Evolutionary conservation across 257 asterid species (phyloP).

Genomic region (Solanum bulbocastanum): DNA sequence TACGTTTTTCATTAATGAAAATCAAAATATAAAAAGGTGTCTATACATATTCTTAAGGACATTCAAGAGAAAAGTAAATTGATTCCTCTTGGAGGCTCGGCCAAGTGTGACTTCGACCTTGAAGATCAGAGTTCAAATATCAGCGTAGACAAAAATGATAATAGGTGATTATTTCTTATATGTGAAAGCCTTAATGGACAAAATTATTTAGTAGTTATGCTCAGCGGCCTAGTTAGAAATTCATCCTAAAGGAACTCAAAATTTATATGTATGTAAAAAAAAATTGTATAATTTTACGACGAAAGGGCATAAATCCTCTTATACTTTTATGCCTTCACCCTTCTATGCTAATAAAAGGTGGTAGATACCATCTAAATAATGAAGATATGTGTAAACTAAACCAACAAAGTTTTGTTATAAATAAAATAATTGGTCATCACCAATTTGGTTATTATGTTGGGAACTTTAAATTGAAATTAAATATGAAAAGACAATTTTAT

Average conservation of each 20-base stretch:
- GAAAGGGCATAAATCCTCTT: neutral
- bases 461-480: neutral
- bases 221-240: neutral
- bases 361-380: neutral
- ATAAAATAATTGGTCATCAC: neutral
- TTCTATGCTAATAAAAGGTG: neutral
- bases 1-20: neutral
- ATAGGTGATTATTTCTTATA: neutral
- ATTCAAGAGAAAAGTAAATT: neutral
- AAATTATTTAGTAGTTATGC: neutral
- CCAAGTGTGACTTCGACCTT: neutral
- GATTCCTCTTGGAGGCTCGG: neutral
- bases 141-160: neutral
- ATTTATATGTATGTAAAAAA: neutral
- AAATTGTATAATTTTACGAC: neutral
- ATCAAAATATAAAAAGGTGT: neutral
- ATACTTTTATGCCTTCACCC: neutral
- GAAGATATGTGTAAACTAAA: rapidly evolving
- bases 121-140: neutral
- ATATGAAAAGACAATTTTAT: neutral
- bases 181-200: neutral
- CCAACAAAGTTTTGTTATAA: neutral
- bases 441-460: neutral
- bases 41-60: neutral
- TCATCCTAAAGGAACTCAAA: neutral